A percentile compares a stretch with the other conserved stretches of the same genome.
Evolutionary conservation across 1,284 basidiomycete genomes (phyloP).

Genomic region (Papiliotrema laurentii): DNA sequence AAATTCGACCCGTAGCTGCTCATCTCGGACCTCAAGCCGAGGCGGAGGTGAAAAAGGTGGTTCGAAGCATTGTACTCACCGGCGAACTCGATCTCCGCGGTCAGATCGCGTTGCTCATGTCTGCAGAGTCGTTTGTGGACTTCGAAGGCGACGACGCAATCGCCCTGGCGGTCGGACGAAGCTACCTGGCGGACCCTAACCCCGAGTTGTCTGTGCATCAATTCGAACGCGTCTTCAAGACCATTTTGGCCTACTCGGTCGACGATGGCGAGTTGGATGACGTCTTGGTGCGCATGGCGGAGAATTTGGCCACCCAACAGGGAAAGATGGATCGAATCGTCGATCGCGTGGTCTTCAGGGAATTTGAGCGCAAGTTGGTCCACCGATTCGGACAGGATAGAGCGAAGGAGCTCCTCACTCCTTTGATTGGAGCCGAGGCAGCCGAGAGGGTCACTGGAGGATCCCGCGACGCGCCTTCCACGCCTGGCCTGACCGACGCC

Average conservation of each 20-base stretch:
- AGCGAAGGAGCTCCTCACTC: slow-evolving; percentile 14
- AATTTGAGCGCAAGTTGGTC: slow-evolving; percentile 11
- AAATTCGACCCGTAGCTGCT: too few relatives aligned
- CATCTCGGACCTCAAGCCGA: too few relatives aligned
- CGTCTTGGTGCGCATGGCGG: background rate
- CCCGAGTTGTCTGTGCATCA: background rate
- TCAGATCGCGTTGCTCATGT: too few relatives aligned
- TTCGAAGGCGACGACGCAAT: too few relatives aligned
- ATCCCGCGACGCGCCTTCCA: background rate
- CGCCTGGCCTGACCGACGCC: background rate
- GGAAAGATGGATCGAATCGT: background rate
- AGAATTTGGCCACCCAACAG: background rate
- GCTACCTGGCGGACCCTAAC: too few relatives aligned
- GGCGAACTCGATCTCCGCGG: too few relatives aligned
- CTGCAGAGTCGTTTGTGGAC: too few relatives aligned
- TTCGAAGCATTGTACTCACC: too few relatives aligned
- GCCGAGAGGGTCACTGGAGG: background rate
- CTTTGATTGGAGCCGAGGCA: slow-evolving; percentile 15
- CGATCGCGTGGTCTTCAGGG: slow-evolving; percentile 45
- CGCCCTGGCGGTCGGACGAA: too few relatives aligned
- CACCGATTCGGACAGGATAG: slow-evolving; percentile 41
- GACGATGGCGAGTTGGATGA: slow-evolving; percentile 4
- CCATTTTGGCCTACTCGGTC: background rate
- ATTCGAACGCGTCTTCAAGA: background rate
- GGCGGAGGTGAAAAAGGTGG: too few relatives aligned